A percentile compares a stretch with the other conserved stretches of the same genome.
phyloP scores from a whole-genome alignment of 345 rosid species.

The Hibiscus tridactylites region DNA sequence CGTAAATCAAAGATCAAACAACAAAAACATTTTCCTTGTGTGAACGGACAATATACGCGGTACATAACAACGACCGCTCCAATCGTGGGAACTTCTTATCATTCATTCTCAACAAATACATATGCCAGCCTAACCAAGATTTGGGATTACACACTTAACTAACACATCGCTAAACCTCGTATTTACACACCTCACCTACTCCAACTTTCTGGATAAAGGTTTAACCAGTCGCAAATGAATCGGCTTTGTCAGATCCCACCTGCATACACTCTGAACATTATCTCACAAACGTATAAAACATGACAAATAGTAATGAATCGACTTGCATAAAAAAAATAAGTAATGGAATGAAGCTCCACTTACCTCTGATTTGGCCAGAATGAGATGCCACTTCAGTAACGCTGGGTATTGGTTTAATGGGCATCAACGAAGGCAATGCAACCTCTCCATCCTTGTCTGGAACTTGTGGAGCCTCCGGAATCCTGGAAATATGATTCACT shows the following conservation, averaged over 20 bases:
- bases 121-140: not conserved
- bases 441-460: constrained; percentile 33
- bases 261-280: constrained; percentile 15
- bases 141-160: constrained; percentile 8
- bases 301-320: not conserved
- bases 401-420: constrained; percentile 39
- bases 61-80: not conserved
- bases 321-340: not conserved
- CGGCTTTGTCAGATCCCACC: constrained; percentile 31
- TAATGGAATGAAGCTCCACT: constrained; percentile 4
- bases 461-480: constrained; percentile 29
- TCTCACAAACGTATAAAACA: not conserved
- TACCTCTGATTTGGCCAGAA: constrained; percentile 67
- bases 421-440: constrained; percentile 72
- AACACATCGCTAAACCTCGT: not conserved
- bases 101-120: not conserved
- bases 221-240: not conserved
- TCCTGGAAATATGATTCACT: constrained; percentile 36
- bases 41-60: not conserved
- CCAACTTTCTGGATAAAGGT: constrained; percentile 1
- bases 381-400: constrained; percentile 34
- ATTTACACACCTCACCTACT: constrained; percentile 17
- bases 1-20: not conserved
- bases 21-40: not conserved
- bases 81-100: not conserved